Conservation (phyloP, 139 green algal species). For the Chlorella ohadii region DNA sequence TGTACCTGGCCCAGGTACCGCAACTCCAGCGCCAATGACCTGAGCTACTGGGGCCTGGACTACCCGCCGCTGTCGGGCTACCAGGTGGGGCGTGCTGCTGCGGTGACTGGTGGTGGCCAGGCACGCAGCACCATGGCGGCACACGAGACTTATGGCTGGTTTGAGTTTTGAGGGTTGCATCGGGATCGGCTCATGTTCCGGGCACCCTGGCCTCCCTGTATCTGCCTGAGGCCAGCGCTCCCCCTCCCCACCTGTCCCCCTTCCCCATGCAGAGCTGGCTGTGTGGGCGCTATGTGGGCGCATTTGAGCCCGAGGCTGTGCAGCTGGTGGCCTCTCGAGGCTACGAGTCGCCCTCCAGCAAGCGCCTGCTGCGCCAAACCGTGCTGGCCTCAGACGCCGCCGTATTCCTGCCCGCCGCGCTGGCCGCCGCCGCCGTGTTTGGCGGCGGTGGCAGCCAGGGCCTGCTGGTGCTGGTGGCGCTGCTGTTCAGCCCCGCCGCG, state of each 20-base stretch:
- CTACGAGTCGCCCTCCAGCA: conserved; percentile 86
- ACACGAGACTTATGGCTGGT: too few species aligned
- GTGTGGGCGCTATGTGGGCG: conserved; percentile 73
- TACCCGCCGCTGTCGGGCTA: conserved; percentile 97
- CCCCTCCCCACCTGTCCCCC: too few species aligned
- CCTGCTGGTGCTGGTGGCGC: conserved; percentile 40
- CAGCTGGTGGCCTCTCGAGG: conserved; percentile 70
- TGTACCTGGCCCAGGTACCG: conserved; percentile 47
- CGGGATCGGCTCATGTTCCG: too few species aligned
- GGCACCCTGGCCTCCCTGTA: too few species aligned
- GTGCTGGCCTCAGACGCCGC: conserved; percentile 86
- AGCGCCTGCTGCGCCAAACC: conserved; percentile 84
- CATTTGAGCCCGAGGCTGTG: conserved; percentile 81
- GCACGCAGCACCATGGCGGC: too few species aligned
- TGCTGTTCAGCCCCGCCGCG: conserved; percentile 82
- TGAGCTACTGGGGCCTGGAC: conserved; percentile 96
- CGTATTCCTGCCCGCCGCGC: conserved; percentile 87
- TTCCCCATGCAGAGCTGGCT: conserved; percentile 74
- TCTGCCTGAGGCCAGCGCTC: too few species aligned
- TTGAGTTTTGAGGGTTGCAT: too few species aligned
- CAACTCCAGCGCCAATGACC: conserved; percentile 60
- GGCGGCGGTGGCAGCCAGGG: not conserved
- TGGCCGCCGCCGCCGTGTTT: conserved; percentile 45
- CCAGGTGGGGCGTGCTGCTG: conserved; percentile 82
- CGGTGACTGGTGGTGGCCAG: too few species aligned